Base-by-base conservation (phyloP, 129 eudicot species). In the Helianthus tuberosus region DNA sequence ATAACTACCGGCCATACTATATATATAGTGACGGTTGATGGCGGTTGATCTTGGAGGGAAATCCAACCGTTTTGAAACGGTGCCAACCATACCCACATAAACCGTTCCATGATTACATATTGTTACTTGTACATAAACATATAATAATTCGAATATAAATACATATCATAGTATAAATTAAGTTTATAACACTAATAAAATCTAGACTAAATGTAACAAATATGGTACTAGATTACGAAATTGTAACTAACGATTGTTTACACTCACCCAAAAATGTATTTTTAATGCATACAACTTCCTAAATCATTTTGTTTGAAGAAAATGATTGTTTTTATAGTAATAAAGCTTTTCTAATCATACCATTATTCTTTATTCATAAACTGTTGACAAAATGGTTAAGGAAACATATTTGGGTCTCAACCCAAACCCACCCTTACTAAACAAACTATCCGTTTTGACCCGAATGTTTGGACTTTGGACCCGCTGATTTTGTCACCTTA, bases 341-440 rank as follows among this genome's bases (percentile, higher is more conserved):
- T 44, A 47, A 8, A 69, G 27, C 20, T 69, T 51, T 69, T 38
- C 60, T 14, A 49, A 50, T 49, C 47, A 9, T 29, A 29, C 25
- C 8, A n/a, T n/a, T 20, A 32, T 50, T 32, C 23, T 69, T 69
- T 35, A 15, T 67, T 11, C 20, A 11, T 47, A 23, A 67, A 4
- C 6, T 6, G 47, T 47, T 48, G 11, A 67, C 10, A 9, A 11
- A 17, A 43, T 66, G 36, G 54, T 17, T 20, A 44, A 8, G 49
- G 20, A 17, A 20, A 17, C 20, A 44, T 39, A 15, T 39, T 9
- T 15, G 5, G 11, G 71, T 17, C 35, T 38, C 17, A 38, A 62
- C 67, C 46, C 46, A 35, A 64, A 13, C 69, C 27, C 25, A 64
- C 51, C 29, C 8, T 8, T 64, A 64, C 51, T 15, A 64, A 64